Evolutionary conservation across 306 rosid genomes (phyloP), one percentile per base, ranked within the genome.

Genomic region (Cicer chorassanicum): DNA sequence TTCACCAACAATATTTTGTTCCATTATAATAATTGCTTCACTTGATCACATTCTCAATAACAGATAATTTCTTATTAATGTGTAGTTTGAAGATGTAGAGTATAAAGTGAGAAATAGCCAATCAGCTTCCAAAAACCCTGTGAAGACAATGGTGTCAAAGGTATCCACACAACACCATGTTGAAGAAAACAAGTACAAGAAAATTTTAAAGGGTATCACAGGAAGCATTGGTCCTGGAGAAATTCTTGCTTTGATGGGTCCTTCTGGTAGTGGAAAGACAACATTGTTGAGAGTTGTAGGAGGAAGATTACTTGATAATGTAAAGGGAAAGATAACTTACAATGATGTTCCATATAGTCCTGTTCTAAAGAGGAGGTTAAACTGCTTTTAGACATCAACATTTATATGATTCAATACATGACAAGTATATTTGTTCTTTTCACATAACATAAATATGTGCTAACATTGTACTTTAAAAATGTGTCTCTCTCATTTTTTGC

Each of bases 251-350:
- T 72, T 93, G 81, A 93, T 93, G 98, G 98, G 98, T 29, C 97
- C 98, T 69, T 93, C 98, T 66, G 98, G 98, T 0, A 93, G 97
- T 77, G 98, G 98, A 49, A 93, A 93, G 84, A 93, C 98, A 82
- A 91, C 98, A 44, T 84, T 93, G 80, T 82, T 93, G 81, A 93
- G 87, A 72, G 98, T 89, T 69, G 68, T 93, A 38, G 98, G 97
- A 72, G 98, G 97, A 70, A 91, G 98, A 83, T 75, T 91, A 19
- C 67, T 67, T 62, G 96, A 91, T 63, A 87, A 86, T 63, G 89
- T 89, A 44, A 87, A 89, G 65, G 96, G 97, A 62, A 87, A 89
- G 54, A 80, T 91, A 12, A 89, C 96, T 24, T 93, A 93, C 9
- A 91, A 93, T 78, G 98, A 88, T 80, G 82, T 93, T 66, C 68